Evolutionary conservation across 1,139 yeast genomes (phyloP).

Genomic region (Sugiyamaella castrensis): DNA sequence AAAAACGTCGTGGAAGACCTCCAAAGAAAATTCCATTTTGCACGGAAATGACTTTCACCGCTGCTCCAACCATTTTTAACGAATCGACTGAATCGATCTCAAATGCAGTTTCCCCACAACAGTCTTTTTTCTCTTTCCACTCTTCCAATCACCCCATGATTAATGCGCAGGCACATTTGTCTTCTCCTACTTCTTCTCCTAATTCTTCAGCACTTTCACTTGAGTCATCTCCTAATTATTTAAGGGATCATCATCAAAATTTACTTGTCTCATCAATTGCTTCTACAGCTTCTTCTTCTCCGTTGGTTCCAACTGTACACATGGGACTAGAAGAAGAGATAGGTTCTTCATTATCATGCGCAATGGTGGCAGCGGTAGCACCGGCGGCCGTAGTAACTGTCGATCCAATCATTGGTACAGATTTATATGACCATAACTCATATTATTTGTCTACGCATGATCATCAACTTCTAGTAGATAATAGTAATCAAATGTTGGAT

Average conservation of each 20-base stretch:
- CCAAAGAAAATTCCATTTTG: constrained; percentile 30
- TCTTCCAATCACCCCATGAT: constrained; percentile 5
- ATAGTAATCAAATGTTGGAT: no score
- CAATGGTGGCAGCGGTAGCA: no score
- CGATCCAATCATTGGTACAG: no score
- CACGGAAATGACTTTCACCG: constrained; percentile 27
- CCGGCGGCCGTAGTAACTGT: no score
- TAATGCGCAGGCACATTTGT: constrained; percentile 12
- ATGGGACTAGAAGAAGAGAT: no score
- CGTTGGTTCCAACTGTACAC: no score
- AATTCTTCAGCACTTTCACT: background rate
- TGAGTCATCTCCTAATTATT: constrained; percentile 7
- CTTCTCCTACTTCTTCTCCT: background rate
- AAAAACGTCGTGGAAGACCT: constrained; percentile 28
- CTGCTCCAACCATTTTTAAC: constrained; percentile 20
- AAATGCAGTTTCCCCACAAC: constrained; percentile 10
- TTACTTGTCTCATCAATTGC: constrained; percentile 3
- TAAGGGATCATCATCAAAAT: constrained; percentile 4
- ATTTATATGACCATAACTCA: background rate
- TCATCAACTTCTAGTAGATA: constrained; percentile 7
- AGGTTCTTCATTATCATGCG: no score
- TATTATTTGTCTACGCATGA: constrained; percentile 1
- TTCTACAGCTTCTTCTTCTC: constrained; percentile 6
- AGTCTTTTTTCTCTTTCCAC: constrained; percentile 7
- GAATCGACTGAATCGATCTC: constrained; percentile 7